Conservation (phyloP, 495 filamentous ascomycete species). For the Hypoxylon crocopeplum region DNA sequence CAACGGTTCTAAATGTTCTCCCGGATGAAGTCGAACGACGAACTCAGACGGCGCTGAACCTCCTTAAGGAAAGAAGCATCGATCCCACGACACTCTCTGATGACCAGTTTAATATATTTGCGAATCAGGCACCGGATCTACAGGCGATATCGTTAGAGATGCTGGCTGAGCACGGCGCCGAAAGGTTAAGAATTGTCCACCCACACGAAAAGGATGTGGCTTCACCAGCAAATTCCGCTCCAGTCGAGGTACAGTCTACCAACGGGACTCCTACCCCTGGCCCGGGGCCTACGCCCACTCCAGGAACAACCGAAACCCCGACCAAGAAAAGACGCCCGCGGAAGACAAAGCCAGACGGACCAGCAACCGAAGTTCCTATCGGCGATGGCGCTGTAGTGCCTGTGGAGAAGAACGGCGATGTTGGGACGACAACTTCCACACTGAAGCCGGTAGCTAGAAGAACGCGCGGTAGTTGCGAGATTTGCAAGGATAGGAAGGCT, state of each 20-base stretch:
- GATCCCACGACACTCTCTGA: constrained; percentile 51
- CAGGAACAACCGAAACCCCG: constrained; percentile 19
- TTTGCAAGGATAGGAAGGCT: constrained; percentile 42
- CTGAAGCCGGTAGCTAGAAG: constrained; percentile 28
- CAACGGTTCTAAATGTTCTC: constrained; percentile 48
- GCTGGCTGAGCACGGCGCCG: constrained; percentile 54
- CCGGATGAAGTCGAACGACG: constrained; percentile 52
- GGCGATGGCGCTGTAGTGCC: constrained; percentile 22
- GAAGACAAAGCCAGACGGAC: constrained; percentile 39
- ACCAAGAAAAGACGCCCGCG: constrained; percentile 34
- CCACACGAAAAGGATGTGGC: constrained; percentile 42
- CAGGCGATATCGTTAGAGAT: constrained; percentile 54
- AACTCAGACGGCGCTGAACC: constrained; percentile 46
- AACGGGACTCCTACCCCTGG: constrained; percentile 11
- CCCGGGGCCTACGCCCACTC: neutral
- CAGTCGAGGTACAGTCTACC: constrained; percentile 11
- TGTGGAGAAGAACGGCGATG: constrained; percentile 25
- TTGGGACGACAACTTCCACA: constrained; percentile 36
- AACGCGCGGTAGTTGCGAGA: constrained; percentile 48
- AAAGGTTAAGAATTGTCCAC: constrained; percentile 54
- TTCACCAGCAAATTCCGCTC: constrained; percentile 33
- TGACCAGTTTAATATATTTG: constrained; percentile 59
- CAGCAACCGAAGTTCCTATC: constrained; percentile 11
- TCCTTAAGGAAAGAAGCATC: constrained; percentile 44
- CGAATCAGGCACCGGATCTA: constrained; percentile 55